Evolutionary conservation across 2,329 filamentous ascomycete species (phyloP).

Genomic region (Tricladium varicosporioides): DNA sequence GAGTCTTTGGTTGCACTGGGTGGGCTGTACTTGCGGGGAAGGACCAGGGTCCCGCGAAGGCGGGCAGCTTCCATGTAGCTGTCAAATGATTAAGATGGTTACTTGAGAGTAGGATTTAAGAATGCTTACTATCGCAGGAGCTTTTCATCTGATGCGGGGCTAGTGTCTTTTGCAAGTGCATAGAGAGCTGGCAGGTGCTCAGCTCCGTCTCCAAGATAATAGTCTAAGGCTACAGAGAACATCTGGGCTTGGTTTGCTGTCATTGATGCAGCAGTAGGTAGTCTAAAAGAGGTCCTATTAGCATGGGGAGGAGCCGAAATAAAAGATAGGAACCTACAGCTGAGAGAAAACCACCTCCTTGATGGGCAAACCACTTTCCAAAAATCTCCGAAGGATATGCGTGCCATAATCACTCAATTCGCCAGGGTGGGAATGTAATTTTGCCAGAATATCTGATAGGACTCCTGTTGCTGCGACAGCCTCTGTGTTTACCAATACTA

Average conservation of each 20-base stretch:
- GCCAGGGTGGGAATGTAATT: constrained; percentile 40
- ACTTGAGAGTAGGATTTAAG: too few species aligned
- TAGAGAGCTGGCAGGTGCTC: constrained; percentile 60
- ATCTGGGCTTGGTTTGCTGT: constrained; percentile 70
- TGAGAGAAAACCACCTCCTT: constrained; percentile 57
- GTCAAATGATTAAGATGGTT: too few species aligned
- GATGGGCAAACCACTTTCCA: constrained; percentile 59
- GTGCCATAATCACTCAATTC: constrained; percentile 60
- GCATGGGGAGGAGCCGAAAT: not conserved
- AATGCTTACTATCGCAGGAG: constrained; percentile 54
- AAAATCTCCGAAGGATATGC: constrained; percentile 61
- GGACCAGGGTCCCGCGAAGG: constrained; percentile 59
- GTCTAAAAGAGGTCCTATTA: constrained; percentile 12
- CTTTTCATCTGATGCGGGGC: constrained; percentile 57
- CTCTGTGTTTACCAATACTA: constrained; percentile 66
- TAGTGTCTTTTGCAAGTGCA: constrained; percentile 53
- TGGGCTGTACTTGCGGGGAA: constrained; percentile 46
- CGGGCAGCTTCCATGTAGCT: constrained; percentile 59
- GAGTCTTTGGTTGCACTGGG: constrained; percentile 38
- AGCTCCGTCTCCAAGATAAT: constrained; percentile 61
- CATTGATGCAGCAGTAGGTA: constrained; percentile 62
- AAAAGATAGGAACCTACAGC: constrained; percentile 19
- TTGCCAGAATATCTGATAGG: constrained; percentile 49
- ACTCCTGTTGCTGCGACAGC: constrained; percentile 49
- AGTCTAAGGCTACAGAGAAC: constrained; percentile 72